These are phyloP conservation scores for Candida patagonica DNA, from an alignment of 805 yeast species.

Conservation along the genomic window DNA sequence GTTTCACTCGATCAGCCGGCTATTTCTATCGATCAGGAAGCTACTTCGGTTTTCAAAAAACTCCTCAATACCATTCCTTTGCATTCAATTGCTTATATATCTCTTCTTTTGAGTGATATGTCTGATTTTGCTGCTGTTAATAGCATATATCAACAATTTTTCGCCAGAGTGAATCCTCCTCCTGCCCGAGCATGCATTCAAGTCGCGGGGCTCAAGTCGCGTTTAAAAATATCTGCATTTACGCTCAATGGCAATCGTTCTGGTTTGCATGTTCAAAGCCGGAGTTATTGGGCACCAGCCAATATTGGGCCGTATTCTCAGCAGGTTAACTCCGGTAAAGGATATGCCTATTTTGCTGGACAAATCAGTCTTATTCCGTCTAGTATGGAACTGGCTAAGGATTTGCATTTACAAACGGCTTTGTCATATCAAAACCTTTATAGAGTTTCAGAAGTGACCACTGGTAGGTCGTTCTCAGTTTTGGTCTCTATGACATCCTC, in stretches of 20 bases:
- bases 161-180: constrained; percentile 45
- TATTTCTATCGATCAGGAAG: constrained; percentile 10
- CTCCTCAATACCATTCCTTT: constrained; percentile 5
- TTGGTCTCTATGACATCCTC: constrained; percentile 49
- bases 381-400: constrained; percentile 42
- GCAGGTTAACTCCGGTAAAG: constrained; percentile 41
- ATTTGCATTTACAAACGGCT: constrained; percentile 29
- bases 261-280: constrained; percentile 85
- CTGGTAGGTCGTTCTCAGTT: constrained; percentile 34
- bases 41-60: constrained; percentile 10
- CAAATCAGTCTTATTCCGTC: constrained; percentile 82
- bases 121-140: constrained; percentile 53
- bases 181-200: constrained; percentile 86
- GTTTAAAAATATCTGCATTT: constrained; percentile 50
- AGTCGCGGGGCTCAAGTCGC: constrained; percentile 41
- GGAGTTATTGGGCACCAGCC: constrained; percentile 98
- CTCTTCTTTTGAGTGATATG: constrained; percentile 60
- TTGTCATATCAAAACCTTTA: constrained; percentile 69
- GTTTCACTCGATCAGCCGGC: background rate
- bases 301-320: constrained; percentile 98
- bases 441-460: constrained; percentile 49
- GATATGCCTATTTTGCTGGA: constrained; percentile 65
- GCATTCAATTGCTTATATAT: constrained; percentile 47
- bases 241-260: constrained; percentile 13
- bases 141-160: constrained; percentile 45